A percentile compares a stretch with the other conserved stretches of the same genome.
Evolutionary conservation across 371 early-diverging fungal genomes (phyloP).

Genomic region (Circinella minor): DNA sequence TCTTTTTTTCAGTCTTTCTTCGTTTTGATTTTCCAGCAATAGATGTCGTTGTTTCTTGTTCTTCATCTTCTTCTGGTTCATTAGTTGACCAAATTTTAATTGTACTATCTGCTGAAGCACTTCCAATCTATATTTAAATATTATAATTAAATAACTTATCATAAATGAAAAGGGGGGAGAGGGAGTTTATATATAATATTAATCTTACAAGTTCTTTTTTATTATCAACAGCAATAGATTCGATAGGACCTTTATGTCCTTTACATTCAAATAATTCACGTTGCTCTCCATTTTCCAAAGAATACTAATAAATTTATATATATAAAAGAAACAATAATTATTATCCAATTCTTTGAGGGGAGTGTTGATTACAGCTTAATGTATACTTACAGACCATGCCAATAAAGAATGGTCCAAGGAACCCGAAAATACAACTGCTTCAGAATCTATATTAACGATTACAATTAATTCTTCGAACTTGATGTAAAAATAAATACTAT

Average conservation of each 20-base stretch:
- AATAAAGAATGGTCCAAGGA: slow-evolving; percentile 52
- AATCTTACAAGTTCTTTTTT: slow-evolving; percentile 14
- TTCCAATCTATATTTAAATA: slow-evolving; percentile 63
- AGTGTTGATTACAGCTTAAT: neutral
- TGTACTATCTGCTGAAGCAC: slow-evolving; percentile 80
- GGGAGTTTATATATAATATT: too few relatives aligned
- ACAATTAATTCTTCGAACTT: too few relatives aligned
- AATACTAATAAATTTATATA: neutral
- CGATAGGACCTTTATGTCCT: slow-evolving; percentile 78
- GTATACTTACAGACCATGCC: slow-evolving; percentile 18
- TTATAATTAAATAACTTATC: too few relatives aligned
- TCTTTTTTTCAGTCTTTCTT: slow-evolving; percentile 54
- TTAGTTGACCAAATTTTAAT: slow-evolving; percentile 80
- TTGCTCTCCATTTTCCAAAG: neutral
- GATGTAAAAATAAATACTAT: too few relatives aligned
- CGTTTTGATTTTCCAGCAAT: slow-evolving; percentile 53
- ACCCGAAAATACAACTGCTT: slow-evolving; percentile 34
- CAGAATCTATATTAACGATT: neutral
- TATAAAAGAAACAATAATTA: too few relatives aligned
- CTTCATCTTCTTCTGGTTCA: slow-evolving; percentile 60
- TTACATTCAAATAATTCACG: slow-evolving; percentile 68
- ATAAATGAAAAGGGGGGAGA: too few relatives aligned
- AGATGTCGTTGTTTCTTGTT: slow-evolving; percentile 34
- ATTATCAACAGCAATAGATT: slow-evolving; percentile 57
- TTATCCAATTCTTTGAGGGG: too few relatives aligned